Base-by-base conservation (phyloP, 2,329 filamentous ascomycete species). In the Fusarium decemcellulare region DNA sequence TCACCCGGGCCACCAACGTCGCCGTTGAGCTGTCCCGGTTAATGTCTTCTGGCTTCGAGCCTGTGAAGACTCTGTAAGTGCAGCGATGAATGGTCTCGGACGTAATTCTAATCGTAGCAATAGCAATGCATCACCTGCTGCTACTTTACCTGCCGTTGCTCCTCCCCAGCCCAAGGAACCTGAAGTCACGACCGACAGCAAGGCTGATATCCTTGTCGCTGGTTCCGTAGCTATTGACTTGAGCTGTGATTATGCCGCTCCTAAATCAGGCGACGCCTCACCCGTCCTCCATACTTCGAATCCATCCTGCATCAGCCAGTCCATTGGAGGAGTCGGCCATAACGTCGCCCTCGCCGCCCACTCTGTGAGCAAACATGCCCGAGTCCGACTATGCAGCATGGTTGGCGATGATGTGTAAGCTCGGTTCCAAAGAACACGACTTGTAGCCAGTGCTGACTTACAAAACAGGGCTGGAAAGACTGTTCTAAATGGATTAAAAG, bases 191-290 rank as follows among this genome's bases (percentile, higher is more conserved):
- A 43, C 52, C 14, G 62, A 67, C 34, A 66, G 65, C 66, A 77
- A 77, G 67, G 83, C 86, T 54, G 90, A 95, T 70, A 86, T 98
- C n/a, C 82, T 98, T 30, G 93, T 98, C 44, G 93, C 94, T 54
- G 95, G 95, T n/a, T 94, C 94, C 12, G 88, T 98, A 32, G 95
- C 95, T 15, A 86, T 97, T 66, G 95, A 98, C 79, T 84, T 96
- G 37, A 92, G 91, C 70, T 98, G 95, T 83, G 92, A 98, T 78
- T 96, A 91, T 70, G 65, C 71, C 15, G 63, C 70, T 18, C 57
- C 72, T 42, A 76, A 72, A 40, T 59, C 75, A 3, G 75, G 73
- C 9, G 72, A 77, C 23, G 59, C 57, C 6, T 77, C 80, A 6
- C 86, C 90, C 7, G 82, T 86, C 53, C 83, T 91, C 39, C 88